Evolutionary conservation across 2,329 filamentous ascomycete species (phyloP), one percentile per base, ranked within the genome.

Genomic region (Aspergillus aculeatinus): DNA sequence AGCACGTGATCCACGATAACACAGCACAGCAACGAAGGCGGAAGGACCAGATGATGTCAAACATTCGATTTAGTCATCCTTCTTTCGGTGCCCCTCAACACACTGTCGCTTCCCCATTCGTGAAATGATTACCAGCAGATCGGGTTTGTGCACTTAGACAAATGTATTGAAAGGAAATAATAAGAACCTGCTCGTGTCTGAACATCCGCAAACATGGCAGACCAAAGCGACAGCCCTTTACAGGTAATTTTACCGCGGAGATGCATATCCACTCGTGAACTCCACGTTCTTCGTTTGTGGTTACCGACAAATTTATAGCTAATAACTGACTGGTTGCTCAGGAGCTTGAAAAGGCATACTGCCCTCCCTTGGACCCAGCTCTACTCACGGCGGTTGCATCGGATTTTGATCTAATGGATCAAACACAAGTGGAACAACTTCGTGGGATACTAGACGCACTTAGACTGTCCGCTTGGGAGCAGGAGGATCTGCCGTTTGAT

Each of bases 281-380:
- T 14, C 39, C 39, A 9, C 39, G 39, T 44, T 16, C 5, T 16
- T 6, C 39, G 39, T 44, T 44, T 19, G 39, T 44, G 14, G 39
- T 44, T 16, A 35, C 3, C 33, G 14, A 12, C 33, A 16, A 16
- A 12, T 16, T 19, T 7, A 16, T 6, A 44, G 39, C 39, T 44
- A 44, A 19, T 44, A n/a, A 7, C 16, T 11, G 21, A 47, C 48
- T 19, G 21, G 39, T 29, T 48, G 27, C 5, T 16, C 23, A 79
- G 76, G 74, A 75, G 48, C 67, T 79, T 25, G 72, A 93, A 87
- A 82, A 87, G 62, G 85, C 89, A 64, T 94, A 91, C 70, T 88
- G 87, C 71, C 85, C 89, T 25, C 84, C 88, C 19, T 76, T 97
- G 47, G 93, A 97, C 66, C 85, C 92, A 65, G 85, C 91, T 0